Conservation (phyloP, 306 rosid genomes). For the Castanea mollissima region DNA sequence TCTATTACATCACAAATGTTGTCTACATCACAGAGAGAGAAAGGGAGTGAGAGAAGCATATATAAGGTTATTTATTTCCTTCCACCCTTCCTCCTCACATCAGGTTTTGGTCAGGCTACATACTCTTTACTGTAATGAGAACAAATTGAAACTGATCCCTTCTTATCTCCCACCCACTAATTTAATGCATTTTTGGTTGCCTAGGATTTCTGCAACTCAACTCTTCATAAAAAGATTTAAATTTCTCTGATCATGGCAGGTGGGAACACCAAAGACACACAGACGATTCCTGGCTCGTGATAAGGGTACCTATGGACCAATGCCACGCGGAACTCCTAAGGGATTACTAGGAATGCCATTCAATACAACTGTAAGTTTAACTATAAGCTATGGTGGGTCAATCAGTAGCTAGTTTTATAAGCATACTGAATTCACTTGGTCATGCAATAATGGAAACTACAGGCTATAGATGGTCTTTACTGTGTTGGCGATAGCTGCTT, state of each 20-base stretch:
- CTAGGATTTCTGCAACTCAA: not conserved
- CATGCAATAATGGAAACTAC: constrained; percentile 32
- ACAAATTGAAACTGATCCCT: not conserved
- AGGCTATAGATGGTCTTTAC: constrained; percentile 84
- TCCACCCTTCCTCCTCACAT: constrained; percentile 1
- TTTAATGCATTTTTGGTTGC: not conserved
- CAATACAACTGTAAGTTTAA: constrained; percentile 78
- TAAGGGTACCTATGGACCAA: constrained; percentile 90
- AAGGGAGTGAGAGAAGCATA: not conserved
- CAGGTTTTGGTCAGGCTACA: not conserved
- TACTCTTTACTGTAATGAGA: not conserved
- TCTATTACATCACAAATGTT: not conserved
- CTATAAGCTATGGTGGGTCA: constrained; percentile 12
- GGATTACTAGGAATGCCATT: constrained; percentile 98
- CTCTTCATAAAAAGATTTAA: constrained; percentile 1
- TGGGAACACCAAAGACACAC: constrained; percentile 96
- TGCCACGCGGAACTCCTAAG: constrained; percentile 81
- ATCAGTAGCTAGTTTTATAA: constrained; percentile 13
- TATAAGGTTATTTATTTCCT: not conserved
- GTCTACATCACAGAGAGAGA: not conserved
- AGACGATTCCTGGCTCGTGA: constrained; percentile 83
- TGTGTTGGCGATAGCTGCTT: constrained; percentile 99
- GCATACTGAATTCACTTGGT: constrained; percentile 13
- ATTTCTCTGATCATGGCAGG: constrained; percentile 41
- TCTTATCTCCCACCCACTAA: not conserved